Base-by-base conservation (phyloP, 148 eudicot species). In the Silene latifolia region DNA sequence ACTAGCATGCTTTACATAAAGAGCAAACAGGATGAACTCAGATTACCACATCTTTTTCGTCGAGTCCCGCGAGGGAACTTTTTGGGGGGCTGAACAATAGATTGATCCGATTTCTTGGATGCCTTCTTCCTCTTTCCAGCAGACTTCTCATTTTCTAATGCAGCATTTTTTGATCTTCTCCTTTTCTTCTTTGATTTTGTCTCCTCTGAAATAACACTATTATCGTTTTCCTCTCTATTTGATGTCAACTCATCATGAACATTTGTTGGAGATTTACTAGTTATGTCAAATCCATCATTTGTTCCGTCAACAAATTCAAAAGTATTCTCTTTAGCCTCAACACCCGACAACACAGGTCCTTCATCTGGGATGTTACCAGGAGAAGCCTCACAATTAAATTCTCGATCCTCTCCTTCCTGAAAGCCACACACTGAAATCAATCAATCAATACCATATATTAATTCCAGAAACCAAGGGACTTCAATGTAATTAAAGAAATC, bases 1-100 rank as follows among this genome's bases (percentile, higher is more conserved):
- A 48, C 54, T 0, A 6, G 24, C 21, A 20, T 18, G 18, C 19
- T 7, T 20, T 27, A 18, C 24, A 48, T 14, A 19, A 59, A 23
- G 27, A 69, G n/a, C 44, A 12, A 65, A 46, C 46, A 24, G n/a
- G 29, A 51, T 70, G 13, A 51, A 25, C 25, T 46, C 35, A n/a
- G 44, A n/a, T 58, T 80, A 93, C 98, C 93, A 82, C 67, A 83
- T 86, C 94, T 89, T 78, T 80, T 87, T 59, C 87, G 84, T 71
- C 87, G 74, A 71, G 95, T 91, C 72, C 87, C 79, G 75, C 79
- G 97, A 83, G 98, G 82, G 63, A 93, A 91, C 80, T 83, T 93
- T 79, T 88, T 87, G 27, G 83, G 92, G 67, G 82, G 86, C 63
- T 76, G 46, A 62, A 69, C 73, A 35, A 74, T 75, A 59, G 76